phyloP scores from a whole-genome alignment of 108 stramenopile genomes.

The Skeletonema potamos region DNA sequence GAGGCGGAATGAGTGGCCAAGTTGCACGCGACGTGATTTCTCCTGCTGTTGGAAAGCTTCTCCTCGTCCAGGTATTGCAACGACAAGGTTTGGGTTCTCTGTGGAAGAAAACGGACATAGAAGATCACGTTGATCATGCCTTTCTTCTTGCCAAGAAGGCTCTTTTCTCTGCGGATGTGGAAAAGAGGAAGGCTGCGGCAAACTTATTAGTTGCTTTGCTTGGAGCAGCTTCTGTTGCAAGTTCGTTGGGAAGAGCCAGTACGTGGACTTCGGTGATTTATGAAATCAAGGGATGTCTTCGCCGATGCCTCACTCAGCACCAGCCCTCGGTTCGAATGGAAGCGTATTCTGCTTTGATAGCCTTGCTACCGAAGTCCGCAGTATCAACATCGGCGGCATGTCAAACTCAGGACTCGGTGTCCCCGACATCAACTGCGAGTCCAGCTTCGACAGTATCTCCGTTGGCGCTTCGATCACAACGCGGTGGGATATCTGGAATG shows the following conservation, averaged over 20 bases:
- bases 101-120: conserved; percentile 40
- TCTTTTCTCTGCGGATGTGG: conserved; percentile 43
- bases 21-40: conserved; percentile 34
- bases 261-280: conserved; percentile 20
- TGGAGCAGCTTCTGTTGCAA: conserved; percentile 30
- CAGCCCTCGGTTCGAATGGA: conserved; percentile 36
- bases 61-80: conserved; percentile 25
- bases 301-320: conserved; percentile 46
- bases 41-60: conserved; percentile 28
- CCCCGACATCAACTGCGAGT: conserved; percentile 15
- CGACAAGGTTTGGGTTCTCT: conserved; percentile 28
- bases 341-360: conserved; percentile 39
- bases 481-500: not conserved
- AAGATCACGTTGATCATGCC: conserved; percentile 49
- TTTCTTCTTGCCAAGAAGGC: conserved; percentile 53
- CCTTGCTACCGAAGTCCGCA: conserved; percentile 15
- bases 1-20: conserved; percentile 42
- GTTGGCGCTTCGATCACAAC: not conserved
- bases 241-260: conserved; percentile 6
- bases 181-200: conserved; percentile 40
- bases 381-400: not conserved
- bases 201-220: conserved; percentile 33
- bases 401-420: conserved; percentile 23
- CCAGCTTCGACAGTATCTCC: not conserved
- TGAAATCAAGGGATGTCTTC: conserved; percentile 43